These are phyloP conservation scores for Pseudophaeomoniella oleicola DNA, from an alignment of 2,329 filamentous ascomycete species.

Conservation along the genomic window DNA sequence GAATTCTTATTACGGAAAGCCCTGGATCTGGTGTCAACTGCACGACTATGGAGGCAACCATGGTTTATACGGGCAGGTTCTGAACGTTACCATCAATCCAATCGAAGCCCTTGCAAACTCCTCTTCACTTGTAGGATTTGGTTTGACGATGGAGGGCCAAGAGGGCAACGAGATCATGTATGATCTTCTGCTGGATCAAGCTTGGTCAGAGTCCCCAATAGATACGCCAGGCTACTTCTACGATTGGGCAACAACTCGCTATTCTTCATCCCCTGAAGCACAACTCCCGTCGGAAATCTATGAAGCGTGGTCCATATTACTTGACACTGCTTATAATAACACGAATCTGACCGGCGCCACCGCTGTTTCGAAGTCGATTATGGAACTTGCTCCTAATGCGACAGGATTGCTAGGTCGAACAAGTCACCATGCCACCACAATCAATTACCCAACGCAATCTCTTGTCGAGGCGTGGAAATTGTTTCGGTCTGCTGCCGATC, in stretches of 20 bases:
- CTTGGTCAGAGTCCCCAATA: conserved; percentile 30
- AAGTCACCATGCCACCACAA: conserved; percentile 26
- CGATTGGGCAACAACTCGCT: conserved; percentile 30
- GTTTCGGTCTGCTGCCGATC: conserved; percentile 21
- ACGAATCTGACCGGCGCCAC: conserved; percentile 23
- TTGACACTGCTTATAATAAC: conserved; percentile 34
- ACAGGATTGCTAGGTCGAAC: conserved; percentile 24
- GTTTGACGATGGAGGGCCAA: conserved; percentile 34
- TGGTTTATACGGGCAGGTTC: conserved; percentile 36
- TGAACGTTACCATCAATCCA: conserved; percentile 32
- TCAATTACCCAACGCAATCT: conserved; percentile 25
- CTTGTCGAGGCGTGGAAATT: conserved; percentile 25
- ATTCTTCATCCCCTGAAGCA: conserved; percentile 15
- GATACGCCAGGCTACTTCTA: conserved; percentile 31
- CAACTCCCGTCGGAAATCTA: no score
- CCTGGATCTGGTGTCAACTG: conserved; percentile 40
- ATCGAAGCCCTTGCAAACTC: conserved; percentile 29
- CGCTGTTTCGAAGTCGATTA: conserved; percentile 30
- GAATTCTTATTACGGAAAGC: conserved; percentile 35
- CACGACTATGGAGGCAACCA: conserved; percentile 36
- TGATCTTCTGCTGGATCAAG: conserved; percentile 35
- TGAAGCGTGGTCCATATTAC: conserved; percentile 31
- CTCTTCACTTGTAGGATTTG: conserved; percentile 30
- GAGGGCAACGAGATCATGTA: conserved; percentile 41
- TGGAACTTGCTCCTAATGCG: conserved; percentile 29